phyloP scores from a whole-genome alignment of 192 early-diverging fungal species.

The Entomortierella parvispora region DNA sequence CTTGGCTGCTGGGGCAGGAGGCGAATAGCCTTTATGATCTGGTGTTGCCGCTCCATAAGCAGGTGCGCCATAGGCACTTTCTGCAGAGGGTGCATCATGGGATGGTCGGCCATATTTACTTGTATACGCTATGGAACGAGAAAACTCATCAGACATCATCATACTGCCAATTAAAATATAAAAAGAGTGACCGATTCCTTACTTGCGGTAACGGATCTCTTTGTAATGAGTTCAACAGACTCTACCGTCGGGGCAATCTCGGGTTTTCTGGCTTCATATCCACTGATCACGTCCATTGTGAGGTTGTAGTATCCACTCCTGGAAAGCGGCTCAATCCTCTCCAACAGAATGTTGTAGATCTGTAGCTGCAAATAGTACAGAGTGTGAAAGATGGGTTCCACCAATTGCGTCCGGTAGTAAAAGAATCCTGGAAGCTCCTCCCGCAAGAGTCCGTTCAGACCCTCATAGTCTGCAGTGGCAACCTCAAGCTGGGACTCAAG shows the following conservation, averaged over 20 bases:
- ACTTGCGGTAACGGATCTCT: conserved; percentile 43
- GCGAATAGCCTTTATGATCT: conserved; percentile 10
- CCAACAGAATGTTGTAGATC: conserved; percentile 76
- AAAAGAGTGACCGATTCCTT: too few relatives aligned
- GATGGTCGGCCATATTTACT: conserved; percentile 32
- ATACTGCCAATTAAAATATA: too few relatives aligned
- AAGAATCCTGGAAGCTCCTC: conserved; percentile 85
- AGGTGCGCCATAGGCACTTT: conserved; percentile 8
- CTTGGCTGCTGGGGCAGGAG: conserved; percentile 13
- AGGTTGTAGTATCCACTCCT: conserved; percentile 67
- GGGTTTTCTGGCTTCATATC: conserved; percentile 50
- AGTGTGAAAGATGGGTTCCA: conserved; percentile 87
- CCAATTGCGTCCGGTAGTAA: conserved; percentile 75
- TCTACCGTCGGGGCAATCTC: conserved; percentile 49
- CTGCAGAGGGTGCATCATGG: conserved; percentile 1
- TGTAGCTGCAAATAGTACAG: conserved; percentile 87
- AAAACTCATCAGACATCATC: too few relatives aligned
- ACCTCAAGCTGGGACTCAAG: conserved; percentile 78
- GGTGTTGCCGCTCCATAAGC: background rate
- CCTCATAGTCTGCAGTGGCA: conserved; percentile 86
- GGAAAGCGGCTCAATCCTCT: conserved; percentile 63
- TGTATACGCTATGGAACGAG: conserved; percentile 12
- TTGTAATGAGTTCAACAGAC: conserved; percentile 37
- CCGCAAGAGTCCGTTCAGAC: conserved; percentile 84
- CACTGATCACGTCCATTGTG: conserved; percentile 51